phyloP scores from a whole-genome alignment of 139 green algal species.

The Dunaliella primolecta region DNA sequence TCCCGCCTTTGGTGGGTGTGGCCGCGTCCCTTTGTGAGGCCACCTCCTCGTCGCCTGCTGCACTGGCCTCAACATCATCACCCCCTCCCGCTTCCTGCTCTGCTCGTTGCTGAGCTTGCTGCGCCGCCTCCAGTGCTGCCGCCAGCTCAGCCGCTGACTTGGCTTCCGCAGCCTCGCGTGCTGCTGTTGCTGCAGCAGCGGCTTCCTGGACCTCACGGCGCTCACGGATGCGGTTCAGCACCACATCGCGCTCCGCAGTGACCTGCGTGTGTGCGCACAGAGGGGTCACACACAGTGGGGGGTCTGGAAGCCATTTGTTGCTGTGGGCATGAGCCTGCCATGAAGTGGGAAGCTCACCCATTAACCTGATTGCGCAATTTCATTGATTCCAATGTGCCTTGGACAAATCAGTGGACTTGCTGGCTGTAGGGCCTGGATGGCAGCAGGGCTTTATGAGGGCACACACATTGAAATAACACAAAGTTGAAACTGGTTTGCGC shows the following conservation, averaged over 20 bases:
- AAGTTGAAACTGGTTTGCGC: too few species aligned
- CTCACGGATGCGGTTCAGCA: neutral
- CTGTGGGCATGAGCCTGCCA: too few species aligned
- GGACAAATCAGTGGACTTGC: too few species aligned
- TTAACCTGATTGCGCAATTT: too few species aligned
- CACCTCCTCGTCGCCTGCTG: neutral
- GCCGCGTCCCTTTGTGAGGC: neutral
- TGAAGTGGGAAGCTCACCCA: too few species aligned
- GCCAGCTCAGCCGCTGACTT: neutral
- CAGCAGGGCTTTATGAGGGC: too few species aligned
- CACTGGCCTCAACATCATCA: neutral
- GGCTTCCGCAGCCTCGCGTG: neutral
- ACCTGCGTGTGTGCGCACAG: constrained; percentile 4
- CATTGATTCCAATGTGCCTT: too few species aligned
- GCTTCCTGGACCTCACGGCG: neutral
- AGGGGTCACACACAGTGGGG: too few species aligned
- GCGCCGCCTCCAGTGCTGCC: neutral
- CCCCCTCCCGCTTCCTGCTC: neutral
- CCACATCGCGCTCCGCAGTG: neutral
- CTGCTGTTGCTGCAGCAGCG: neutral
- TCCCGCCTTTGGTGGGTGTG: neutral
- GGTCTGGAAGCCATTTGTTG: too few species aligned
- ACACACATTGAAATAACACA: too few species aligned
- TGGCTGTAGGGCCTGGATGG: too few species aligned
- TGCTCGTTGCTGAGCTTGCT: neutral